Evolutionary conservation across 108 stramenopile genomes (phyloP), one percentile per base, ranked within the genome.

Genomic region (Fragilaria crotonensis): DNA sequence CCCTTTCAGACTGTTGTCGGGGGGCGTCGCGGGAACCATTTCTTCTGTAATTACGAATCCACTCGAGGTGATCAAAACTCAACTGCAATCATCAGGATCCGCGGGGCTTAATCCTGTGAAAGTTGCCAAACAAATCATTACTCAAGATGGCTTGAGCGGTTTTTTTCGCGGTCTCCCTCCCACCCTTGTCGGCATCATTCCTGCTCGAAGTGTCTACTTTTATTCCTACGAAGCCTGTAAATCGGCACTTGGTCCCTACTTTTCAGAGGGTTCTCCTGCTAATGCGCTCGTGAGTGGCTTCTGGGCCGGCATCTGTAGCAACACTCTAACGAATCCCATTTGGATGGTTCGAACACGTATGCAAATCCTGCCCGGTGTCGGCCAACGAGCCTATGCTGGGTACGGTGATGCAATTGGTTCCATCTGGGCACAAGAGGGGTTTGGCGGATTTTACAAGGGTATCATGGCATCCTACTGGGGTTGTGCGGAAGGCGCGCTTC

Each of bases 291-390:
- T 85, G 27, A 58, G 84, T 29, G 83, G 85, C 25, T 67, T 89
- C 29, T 27, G 68, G 47, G 82, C 88, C 5, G 81, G 86, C 23
- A 69, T 88, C 27, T 62, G 68, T 23, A 68, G 80, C 2, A 93
- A 93, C 47, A 90, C 95, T 17, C 65, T 95, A 14, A 95, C 96
- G 5, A 93, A 87, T 70, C 96, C 96, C 1, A 91, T 97, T 59
- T 97, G 96, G 94, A 86, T 97, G 76, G 91, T 97, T 20, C 93
- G 89, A 57, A 95, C 94, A 1, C 67, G 94, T 2, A 80, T 93
- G 82, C 93, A 92, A 62, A 71, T 93, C 7, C 33, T 92, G 45
- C 52, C 60, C 36, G 31, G 83, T 4, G 87, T 85, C 1, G 92
- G 92, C 0, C 92, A 94, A 66, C 68, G 57, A 33, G 70, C 64